A percentile compares a stretch with the other conserved stretches of the same genome.
Evolutionary conservation across 2,329 filamentous ascomycete genomes (phyloP).

Genomic region (Dactylellina parvicollis): DNA sequence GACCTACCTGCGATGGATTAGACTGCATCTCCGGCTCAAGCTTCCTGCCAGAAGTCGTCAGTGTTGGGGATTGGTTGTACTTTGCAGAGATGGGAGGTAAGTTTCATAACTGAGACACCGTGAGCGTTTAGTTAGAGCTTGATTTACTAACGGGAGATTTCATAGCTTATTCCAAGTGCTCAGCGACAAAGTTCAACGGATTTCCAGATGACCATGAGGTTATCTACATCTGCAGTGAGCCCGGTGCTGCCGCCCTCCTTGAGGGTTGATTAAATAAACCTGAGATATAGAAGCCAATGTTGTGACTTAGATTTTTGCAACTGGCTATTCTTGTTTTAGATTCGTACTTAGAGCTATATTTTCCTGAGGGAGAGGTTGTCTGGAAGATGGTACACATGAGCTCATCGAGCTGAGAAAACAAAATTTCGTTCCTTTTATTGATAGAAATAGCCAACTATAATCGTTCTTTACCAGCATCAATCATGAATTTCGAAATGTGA

Average conservation of each 20-base stretch:
- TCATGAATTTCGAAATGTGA: no score
- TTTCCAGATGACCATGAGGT: constrained; percentile 93
- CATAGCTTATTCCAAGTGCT: constrained; percentile 92
- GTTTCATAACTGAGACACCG: constrained; percentile 14
- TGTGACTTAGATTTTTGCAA: no score
- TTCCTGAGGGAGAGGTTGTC: not conserved
- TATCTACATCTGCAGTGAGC: constrained; percentile 94
- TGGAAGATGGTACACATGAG: constrained; percentile 21
- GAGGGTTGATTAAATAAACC: constrained; percentile 11
- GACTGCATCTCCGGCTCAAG: constrained; percentile 89
- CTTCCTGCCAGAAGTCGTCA: constrained; percentile 77
- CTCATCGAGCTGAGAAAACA: constrained; percentile 1
- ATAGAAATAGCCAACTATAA: constrained; percentile 32
- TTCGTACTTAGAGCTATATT: not conserved
- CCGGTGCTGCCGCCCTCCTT: constrained; percentile 80
- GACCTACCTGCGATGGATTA: constrained; percentile 96
- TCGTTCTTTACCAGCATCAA: constrained; percentile 28
- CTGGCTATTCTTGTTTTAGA: no score
- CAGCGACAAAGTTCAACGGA: constrained; percentile 96
- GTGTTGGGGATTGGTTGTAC: constrained; percentile 97
- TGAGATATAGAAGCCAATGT: not conserved
- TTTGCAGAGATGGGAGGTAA: constrained; percentile 90
- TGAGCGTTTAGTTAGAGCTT: constrained; percentile 13
- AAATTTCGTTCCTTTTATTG: not conserved
- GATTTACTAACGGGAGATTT: constrained; percentile 5